A percentile compares a stretch with the other conserved stretches of the same genome.
These are phyloP conservation scores for Aureobasidium sp. DNA, from an alignment of 2,329 filamentous ascomycete genomes.

Conservation along the genomic window DNA sequence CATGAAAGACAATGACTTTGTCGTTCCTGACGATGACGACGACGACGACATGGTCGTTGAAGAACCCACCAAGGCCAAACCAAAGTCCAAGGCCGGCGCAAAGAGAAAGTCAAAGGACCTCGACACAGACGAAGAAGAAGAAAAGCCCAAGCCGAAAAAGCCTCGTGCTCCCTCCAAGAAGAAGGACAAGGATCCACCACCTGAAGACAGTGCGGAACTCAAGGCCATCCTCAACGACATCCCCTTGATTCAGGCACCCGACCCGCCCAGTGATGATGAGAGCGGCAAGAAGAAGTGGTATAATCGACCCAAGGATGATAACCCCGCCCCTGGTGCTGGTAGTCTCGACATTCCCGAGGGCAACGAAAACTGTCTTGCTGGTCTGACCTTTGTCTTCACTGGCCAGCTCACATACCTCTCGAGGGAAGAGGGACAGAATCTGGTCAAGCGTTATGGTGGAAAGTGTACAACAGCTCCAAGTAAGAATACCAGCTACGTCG, in stretches of 20 bases:
- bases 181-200: constrained; percentile 57
- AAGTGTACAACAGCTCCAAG: constrained; percentile 82
- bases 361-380: constrained; percentile 79
- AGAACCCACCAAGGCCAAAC: constrained; percentile 29
- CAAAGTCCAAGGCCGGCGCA: constrained; percentile 25
- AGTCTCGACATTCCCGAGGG: constrained; percentile 69
- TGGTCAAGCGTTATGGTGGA: constrained; percentile 91
- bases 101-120: constrained; percentile 55
- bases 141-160: constrained; percentile 30
- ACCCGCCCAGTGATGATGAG: constrained; percentile 58
- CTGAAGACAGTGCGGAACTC: constrained; percentile 60
- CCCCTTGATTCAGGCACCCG: constrained; percentile 71
- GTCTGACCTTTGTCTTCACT: constrained; percentile 91
- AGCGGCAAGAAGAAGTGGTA: constrained; percentile 69
- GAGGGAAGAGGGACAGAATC: constrained; percentile 72
- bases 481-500: constrained; percentile 87
- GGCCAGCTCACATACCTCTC: constrained; percentile 73
- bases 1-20: constrained; percentile 43
- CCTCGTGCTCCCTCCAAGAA: constrained; percentile 30
- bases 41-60: constrained; percentile 30
- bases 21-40: constrained; percentile 33
- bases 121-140: constrained; percentile 44
- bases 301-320: constrained; percentile 46
- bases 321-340: constrained; percentile 54
- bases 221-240: constrained; percentile 85